Evolutionary conservation across 257 asterid genomes (phyloP), one percentile per base, ranked within the genome.

Genomic region (Salvia rosmarinus): DNA sequence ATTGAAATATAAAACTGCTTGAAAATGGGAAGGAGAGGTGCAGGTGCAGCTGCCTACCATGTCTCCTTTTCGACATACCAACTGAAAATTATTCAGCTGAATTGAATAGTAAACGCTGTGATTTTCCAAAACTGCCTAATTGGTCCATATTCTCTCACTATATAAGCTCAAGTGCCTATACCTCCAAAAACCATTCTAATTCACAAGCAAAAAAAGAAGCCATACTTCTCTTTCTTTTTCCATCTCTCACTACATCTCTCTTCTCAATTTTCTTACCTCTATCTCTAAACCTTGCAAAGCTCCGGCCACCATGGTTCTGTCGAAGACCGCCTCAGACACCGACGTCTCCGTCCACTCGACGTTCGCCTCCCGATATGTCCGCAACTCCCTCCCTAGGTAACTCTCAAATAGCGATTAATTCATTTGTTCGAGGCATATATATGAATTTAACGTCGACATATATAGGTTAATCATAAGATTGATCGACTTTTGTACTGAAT

Each of bases 331-430:
- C 28, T 84, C 97, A 1, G 69, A 83, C 7, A 60, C 85, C 23
- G 97, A 90, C 21, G 83, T 74, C 21, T 88, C 97, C 64, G 6
- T 93, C 21, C 90, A 83, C 78, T 86, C 90, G 2, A 93, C 98
- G 0, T 93, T 93, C 47, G 97, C 95, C 0, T 93, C 98, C n/a
- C 85, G 97, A 37, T 93, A 93, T 28, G 96, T 90, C 28, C 84
- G 87, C 2, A 67, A 85, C 68, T 47, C 88, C 3, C 95, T 93
- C 50, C 98, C 98, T 30, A 76, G 95, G 97, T 92, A 79, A 14
- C 44, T 28, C 10, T 7, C 17, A 17, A 17, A 5, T 17, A 49
- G n/a, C n/a, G n/a, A n/a, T n/a, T n/a, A n/a, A n/a, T n/a, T n/a
- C n/a, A n/a, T n/a, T n/a, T n/a, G n/a, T n/a, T n/a, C n/a, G n/a